Base-by-base conservation (phyloP, 768 basidiomycete species). In the Auriculariales sp. region DNA sequence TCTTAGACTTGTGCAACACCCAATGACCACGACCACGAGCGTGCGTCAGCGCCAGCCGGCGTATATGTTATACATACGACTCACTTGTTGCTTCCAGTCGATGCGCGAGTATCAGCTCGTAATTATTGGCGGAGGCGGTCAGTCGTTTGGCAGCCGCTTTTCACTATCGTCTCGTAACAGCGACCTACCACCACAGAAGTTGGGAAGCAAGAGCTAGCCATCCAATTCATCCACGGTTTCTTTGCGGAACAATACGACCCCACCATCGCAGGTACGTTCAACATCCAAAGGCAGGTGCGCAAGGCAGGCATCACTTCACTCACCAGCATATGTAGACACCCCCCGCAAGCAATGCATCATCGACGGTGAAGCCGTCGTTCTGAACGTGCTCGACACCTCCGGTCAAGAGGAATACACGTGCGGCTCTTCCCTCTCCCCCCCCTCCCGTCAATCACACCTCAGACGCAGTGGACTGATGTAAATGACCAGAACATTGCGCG, bases 351-450 rank as follows among this genome's bases (percentile, higher is more conserved):
- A 71, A 54, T 64, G 65, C 50, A 62, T 68, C 46, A 65, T 72
- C 31, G 69, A 71, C 53, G 68, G 67, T 19, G 71, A 71, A 55
- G 67, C 67, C 10, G 69, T 70, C 0, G 55, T 68, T 31, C 57
- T 72, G 22, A 69, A 72, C 50, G 68, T 72, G 12, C 60, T 72
- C 17, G 71, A 72, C 52, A 72, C 71, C 3, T 69, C 71, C 1
- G 71, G 71, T 7, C 71, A 72, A 54, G 71, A 73, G 58, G 71
- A 73, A 54, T 73, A 73, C 55, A 65, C 66, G 65, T 65, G 34
- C 51, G 63, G 58, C 19, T 28, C 12, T 27, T 36, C 29, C 22
- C 15, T 12, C 49, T 2, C 25, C 39, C 30, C 33, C 47, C n/a
- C 11, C 24, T 15, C 27, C 24, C 45, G 19, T 10, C 24, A 19